A percentile compares a stretch with the other conserved stretches of the same genome.
phyloP scores from a whole-genome alignment of 148 eudicot species.

The Cornus kousa region DNA sequence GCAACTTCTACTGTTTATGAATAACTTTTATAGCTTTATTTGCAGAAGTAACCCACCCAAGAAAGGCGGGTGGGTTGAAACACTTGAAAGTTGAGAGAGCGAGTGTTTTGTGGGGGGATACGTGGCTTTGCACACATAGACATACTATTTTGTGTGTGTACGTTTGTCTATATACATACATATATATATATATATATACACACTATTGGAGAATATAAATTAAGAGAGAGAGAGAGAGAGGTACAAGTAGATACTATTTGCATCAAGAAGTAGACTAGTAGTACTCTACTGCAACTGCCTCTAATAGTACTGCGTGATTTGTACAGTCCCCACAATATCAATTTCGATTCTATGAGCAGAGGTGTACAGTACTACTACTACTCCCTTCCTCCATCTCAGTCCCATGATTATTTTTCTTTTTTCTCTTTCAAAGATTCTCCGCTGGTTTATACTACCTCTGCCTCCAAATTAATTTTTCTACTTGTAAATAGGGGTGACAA shows the following conservation, averaged over 20 bases:
- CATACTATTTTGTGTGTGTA: no score
- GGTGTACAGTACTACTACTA: background rate
- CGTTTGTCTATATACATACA: background rate
- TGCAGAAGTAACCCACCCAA: background rate
- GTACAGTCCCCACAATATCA: background rate
- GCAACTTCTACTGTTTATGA: no score
- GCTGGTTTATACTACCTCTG: no score
- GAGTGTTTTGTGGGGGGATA: no score
- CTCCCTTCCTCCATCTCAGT: background rate
- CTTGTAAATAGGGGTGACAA: no score
- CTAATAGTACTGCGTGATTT: no score
- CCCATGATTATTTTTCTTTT: background rate
- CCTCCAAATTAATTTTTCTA: no score
- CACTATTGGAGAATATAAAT: no score
- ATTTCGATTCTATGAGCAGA: background rate
- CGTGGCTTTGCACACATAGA: no score
- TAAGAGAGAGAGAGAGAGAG: no score
- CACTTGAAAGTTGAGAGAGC: background rate
- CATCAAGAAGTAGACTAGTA: background rate
- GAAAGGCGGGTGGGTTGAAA: background rate
- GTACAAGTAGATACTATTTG: background rate
- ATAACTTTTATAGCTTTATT: background rate
- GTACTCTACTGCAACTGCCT: background rate
- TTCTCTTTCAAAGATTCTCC: no score
- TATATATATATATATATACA: no score